Evolutionary conservation across 306 rosid species (phyloP), one percentile per base, ranked within the genome.

Genomic region (Vicia sativa): DNA sequence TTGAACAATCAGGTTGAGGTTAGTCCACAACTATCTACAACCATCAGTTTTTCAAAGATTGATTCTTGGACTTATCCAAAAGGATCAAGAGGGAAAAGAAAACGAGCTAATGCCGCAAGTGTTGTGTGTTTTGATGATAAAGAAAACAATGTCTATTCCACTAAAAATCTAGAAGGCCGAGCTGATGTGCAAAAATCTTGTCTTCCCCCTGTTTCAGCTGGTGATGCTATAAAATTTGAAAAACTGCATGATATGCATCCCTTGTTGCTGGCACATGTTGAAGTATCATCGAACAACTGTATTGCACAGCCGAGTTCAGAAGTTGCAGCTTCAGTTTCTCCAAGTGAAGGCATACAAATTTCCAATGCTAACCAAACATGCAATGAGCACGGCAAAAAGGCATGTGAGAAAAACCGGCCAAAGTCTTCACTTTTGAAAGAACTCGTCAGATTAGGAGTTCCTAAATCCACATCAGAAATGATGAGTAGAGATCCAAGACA

Each of bases 31-130:
- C 71, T 62, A 58, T 39, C 68, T 34, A 67, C 56, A 48, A 50
- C 57, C 61, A 9, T 63, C 76, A 74, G 62, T 65, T 15, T 61
- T 77, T 74, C 76, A 48, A 76, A 69, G 15, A 76, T 72, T 10
- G 75, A 63, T 38, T 57, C 64, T 52, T 80, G 83, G 87, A 23
- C 60, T 72, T 84, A 74, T 74, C 85, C 92, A 10, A 81, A 76
- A 72, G 67, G 95, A 60, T 81, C 89, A 19, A 81, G 85, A 71
- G 78, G 95, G 70, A 89, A 83, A 77, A 78, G 96, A 83, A 87
- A 85, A 71, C 55, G 73, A 57, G 70, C 70, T 43, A 66, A 61
- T 55, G 74, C 52, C 65, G 55, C 72, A 37, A 38, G 35, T 37
- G 39, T 37, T 62, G 19, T 54, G 41, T 67, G 74, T 63, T 52